A percentile compares a stretch with the other conserved stretches of the same genome.
Conservation (phyloP, 1,284 basidiomycete species). For the Cystobasidium slooffiae region DNA sequence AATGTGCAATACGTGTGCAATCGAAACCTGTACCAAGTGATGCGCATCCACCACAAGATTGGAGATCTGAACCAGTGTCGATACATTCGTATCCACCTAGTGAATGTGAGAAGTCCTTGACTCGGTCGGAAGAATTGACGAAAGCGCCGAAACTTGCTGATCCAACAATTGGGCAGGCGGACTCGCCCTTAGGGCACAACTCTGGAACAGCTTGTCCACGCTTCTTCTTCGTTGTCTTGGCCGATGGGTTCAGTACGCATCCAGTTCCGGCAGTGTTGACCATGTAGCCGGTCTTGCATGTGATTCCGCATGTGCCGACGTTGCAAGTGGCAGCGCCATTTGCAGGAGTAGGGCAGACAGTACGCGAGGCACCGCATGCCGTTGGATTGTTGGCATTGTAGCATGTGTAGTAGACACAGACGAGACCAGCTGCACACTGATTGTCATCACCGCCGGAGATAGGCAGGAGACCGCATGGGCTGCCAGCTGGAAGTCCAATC, state of each 20-base stretch:
- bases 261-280: conserved; percentile 4
- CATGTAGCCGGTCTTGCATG: conserved; percentile 45
- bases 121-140: conserved; percentile 35
- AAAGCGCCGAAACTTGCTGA: conserved; percentile 45
- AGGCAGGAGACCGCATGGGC: neutral
- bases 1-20: conserved; percentile 69
- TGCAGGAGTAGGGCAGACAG: conserved; percentile 28
- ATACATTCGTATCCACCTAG: conserved; percentile 58
- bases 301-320: conserved; percentile 38
- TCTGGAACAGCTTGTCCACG: conserved; percentile 31
- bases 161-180: conserved; percentile 50
- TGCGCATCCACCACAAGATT: conserved; percentile 72
- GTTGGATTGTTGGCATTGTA: conserved; percentile 23
- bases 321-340: conserved; percentile 46
- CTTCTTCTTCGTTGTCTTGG: conserved; percentile 32
- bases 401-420: conserved; percentile 32
- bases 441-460: conserved; percentile 22
- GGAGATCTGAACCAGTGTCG: conserved; percentile 57
- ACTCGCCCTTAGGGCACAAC: conserved; percentile 49
- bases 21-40: conserved; percentile 68
- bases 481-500: conserved; percentile 10
- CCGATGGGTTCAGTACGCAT: conserved; percentile 22
- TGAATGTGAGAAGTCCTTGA: conserved; percentile 41
- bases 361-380: conserved; percentile 21
- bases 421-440: conserved; percentile 21